These are phyloP conservation scores for Leptographium flavum DNA, from an alignment of 2,329 filamentous ascomycete species.

Conservation along the genomic window DNA sequence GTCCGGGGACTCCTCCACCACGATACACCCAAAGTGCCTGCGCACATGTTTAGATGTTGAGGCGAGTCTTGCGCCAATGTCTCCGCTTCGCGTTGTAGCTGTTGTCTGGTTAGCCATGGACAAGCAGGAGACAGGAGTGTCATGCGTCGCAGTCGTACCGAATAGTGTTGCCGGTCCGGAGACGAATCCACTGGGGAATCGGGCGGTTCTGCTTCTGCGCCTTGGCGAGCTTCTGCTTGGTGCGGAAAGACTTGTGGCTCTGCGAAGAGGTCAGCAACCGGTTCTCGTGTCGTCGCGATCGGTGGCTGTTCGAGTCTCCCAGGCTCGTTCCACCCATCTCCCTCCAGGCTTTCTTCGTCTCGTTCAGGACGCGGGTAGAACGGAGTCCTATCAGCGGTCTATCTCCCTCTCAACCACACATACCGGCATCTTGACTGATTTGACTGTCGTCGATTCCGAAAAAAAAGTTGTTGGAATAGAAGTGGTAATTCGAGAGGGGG, in stretches of 20 bases:
- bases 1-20: conserved; percentile 1
- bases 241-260: conserved; percentile 99
- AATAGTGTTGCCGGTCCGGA: conserved; percentile 98
- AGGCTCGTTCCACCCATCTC: too few species aligned
- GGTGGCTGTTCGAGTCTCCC: too few species aligned
- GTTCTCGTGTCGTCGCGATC: background rate
- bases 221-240: conserved; percentile 99
- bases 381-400: background rate
- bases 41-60: conserved; percentile 70
- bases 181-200: conserved; percentile 98
- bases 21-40: conserved; percentile 2
- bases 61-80: conserved; percentile 99
- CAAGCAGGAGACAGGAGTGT: too few species aligned
- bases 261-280: conserved; percentile 26
- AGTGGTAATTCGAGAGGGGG: conserved; percentile 3
- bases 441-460: conserved; percentile 19
- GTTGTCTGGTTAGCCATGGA: conserved; percentile 11
- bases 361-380: too few species aligned
- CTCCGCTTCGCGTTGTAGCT: conserved; percentile 99
- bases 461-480: conserved; percentile 7
- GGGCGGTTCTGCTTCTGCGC: conserved; percentile 99
- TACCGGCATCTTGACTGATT: conserved; percentile 26
- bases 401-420: conserved; percentile 11
- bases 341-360: background rate
- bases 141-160: conserved; percentile 48